phyloP scores from a whole-genome alignment of 768 basidiomycete species.

The Suillus variegatus region DNA sequence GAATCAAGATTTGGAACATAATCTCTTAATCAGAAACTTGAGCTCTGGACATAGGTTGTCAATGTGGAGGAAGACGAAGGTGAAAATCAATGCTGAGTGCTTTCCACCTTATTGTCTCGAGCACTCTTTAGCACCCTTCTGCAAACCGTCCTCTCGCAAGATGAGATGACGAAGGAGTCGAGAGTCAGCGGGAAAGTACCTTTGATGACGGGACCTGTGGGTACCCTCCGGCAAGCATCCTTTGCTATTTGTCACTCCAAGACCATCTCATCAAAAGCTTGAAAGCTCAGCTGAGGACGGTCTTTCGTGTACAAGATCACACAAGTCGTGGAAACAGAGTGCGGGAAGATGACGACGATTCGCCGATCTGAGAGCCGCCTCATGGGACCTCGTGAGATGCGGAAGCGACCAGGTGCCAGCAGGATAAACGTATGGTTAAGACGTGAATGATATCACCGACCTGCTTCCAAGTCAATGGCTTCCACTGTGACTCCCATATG shows the following conservation, averaged over 20 bases:
- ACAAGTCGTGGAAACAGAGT: background rate
- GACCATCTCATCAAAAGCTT: background rate
- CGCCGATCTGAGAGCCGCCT: background rate
- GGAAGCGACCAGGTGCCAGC: background rate
- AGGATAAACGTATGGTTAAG: background rate
- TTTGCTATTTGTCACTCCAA: background rate
- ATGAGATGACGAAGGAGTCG: background rate
- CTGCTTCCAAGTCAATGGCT: background rate
- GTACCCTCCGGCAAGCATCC: background rate
- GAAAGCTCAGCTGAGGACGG: background rate
- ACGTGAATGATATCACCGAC: background rate
- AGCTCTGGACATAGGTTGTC: background rate
- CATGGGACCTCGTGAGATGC: background rate
- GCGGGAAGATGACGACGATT: background rate
- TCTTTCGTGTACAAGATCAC: background rate
- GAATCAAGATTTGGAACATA: background rate
- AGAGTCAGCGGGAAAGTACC: background rate
- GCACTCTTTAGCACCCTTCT: background rate
- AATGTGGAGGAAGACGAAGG: background rate
- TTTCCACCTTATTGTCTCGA: background rate
- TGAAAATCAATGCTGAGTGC: background rate
- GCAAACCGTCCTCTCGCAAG: background rate
- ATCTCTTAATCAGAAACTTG: background rate
- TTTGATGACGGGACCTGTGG: background rate
- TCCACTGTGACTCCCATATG: background rate